These are phyloP conservation scores for Diaporthe sp. DNA, from an alignment of 2,329 filamentous ascomycete species.

Conservation along the genomic window DNA sequence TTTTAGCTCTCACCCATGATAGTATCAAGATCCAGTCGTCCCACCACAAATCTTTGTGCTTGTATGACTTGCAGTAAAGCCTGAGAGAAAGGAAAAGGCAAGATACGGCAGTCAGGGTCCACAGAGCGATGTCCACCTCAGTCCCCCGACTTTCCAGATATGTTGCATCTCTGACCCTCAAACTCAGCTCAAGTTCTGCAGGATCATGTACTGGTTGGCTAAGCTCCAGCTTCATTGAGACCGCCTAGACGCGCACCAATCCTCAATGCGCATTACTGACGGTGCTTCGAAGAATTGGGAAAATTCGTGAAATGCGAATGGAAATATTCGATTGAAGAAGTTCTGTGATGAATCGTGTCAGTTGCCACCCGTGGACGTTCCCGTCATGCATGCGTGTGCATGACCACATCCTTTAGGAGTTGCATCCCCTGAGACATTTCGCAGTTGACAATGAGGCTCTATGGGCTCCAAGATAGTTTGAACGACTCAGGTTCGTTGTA, in stretches of 20 bases:
- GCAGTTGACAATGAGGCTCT: neutral
- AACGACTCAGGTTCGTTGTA: neutral
- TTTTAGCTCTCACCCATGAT: neutral
- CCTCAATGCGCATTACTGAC: too few relatives aligned
- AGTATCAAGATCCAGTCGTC: conserved; percentile 15
- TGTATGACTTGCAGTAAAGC: conserved; percentile 12
- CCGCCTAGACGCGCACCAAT: neutral
- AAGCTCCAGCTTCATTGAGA: neutral
- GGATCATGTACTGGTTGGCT: neutral
- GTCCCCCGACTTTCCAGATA: neutral
- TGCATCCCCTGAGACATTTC: neutral
- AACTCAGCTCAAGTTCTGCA: neutral
- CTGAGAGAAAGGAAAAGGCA: neutral
- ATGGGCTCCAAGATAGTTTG: neutral
- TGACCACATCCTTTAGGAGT: neutral
- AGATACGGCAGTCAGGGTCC: neutral
- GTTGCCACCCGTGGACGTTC: neutral
- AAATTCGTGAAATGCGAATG: too few relatives aligned
- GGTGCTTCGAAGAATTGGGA: neutral
- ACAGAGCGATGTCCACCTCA: neutral
- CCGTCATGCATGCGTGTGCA: neutral
- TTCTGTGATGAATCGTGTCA: neutral
- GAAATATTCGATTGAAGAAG: neutral
- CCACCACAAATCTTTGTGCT: conserved; percentile 18
- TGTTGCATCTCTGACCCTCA: neutral